Evolutionary conservation across 1,284 basidiomycete species (phyloP).

Genomic region (Trichosporon sp.): DNA sequence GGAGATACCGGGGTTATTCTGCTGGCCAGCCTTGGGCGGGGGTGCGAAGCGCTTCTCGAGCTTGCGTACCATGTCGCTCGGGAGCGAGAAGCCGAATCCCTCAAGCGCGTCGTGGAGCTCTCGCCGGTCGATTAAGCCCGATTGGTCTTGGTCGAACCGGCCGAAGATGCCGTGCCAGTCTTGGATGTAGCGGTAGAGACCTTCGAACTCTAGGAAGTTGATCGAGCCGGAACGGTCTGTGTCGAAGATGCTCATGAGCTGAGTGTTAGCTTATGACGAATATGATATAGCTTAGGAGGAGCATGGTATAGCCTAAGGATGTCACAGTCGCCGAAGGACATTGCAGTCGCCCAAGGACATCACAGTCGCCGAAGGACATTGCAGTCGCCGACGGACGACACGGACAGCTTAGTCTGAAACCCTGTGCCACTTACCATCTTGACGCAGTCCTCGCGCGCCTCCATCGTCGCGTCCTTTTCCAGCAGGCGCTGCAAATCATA

Average conservation of each 20-base stretch:
- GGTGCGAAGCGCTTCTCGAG: constrained; percentile 46
- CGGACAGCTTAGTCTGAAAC: not conserved
- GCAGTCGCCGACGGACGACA: too few relatives aligned
- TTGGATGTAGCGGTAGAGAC: constrained; percentile 48
- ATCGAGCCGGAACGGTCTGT: constrained; percentile 46
- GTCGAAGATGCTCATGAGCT: constrained; percentile 45
- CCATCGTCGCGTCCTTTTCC: constrained; percentile 45
- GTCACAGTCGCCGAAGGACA: too few relatives aligned
- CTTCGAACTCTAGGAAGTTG: constrained; percentile 48
- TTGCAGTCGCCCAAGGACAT: too few relatives aligned
- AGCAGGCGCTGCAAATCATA: constrained; percentile 43
- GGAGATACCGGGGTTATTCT: constrained; percentile 32
- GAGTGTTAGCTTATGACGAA: not conserved
- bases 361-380: too few relatives aligned
- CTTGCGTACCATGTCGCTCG: constrained; percentile 43
- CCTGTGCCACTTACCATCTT: constrained; percentile 47
- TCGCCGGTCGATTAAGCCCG: constrained; percentile 45
- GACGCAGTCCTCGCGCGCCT: constrained; percentile 47
- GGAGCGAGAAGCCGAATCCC: constrained; percentile 47
- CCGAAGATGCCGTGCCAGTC: constrained; percentile 49
- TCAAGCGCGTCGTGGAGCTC: constrained; percentile 47
- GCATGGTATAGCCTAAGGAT: too few relatives aligned
- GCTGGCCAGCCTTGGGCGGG: constrained; percentile 33
- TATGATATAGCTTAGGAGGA: not conserved
- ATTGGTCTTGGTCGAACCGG: constrained; percentile 46